phyloP scores from a whole-genome alignment of 1,139 yeast genomes.

The Geotrichum siamense region DNA sequence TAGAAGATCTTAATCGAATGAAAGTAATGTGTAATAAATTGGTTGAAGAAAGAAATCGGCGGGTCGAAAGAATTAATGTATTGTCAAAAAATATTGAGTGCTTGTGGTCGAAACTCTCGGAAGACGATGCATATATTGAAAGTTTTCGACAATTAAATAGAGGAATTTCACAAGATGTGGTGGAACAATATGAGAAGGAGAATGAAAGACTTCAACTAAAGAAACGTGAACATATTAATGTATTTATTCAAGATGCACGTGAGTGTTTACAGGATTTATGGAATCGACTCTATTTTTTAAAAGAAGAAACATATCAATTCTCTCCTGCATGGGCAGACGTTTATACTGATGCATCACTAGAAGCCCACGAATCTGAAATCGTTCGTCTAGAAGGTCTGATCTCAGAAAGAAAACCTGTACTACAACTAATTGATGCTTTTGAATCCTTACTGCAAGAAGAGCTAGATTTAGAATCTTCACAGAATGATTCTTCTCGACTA shows the following conservation, averaged over 20 bases:
- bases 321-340: constrained; percentile 36
- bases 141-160: constrained; percentile 29
- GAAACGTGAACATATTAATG: constrained; percentile 58
- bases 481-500: constrained; percentile 74
- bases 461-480: constrained; percentile 54
- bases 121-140: constrained; percentile 21
- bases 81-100: constrained; percentile 20
- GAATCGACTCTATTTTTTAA: constrained; percentile 54
- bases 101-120: constrained; percentile 31
- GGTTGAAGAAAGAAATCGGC: constrained; percentile 19
- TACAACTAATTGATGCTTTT: constrained; percentile 49
- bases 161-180: constrained; percentile 32
- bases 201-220: constrained; percentile 50
- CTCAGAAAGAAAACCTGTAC: constrained; percentile 29
- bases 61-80: constrained; percentile 20
- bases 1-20: constrained; percentile 25
- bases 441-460: constrained; percentile 55
- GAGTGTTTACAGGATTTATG: constrained; percentile 53
- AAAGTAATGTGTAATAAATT: constrained; percentile 17
- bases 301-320: constrained; percentile 39
- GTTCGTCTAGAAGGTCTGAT: constrained; percentile 45
- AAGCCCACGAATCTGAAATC: constrained; percentile 59
- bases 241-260: constrained; percentile 60
- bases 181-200: constrained; percentile 44
- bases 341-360: constrained; percentile 48